Evolutionary conservation across 345 rosid genomes (phyloP).

Genomic region (Rubroshorea leprosula): DNA sequence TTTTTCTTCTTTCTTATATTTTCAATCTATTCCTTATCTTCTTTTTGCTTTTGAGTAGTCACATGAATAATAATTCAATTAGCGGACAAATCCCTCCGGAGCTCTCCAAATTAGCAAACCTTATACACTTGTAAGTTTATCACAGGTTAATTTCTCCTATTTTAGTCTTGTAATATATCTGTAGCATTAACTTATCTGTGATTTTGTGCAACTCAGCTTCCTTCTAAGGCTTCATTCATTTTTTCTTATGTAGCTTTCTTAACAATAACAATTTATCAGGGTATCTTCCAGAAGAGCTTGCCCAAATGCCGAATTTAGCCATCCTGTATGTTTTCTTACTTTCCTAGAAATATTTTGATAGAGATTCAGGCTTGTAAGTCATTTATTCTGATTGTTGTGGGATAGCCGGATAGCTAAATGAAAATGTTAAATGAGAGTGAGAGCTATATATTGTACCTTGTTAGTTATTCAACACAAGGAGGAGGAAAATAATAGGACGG

Average conservation of each 20-base stretch:
- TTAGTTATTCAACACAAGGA: too few relatives aligned
- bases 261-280: conserved; percentile 91
- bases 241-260: conserved; percentile 56
- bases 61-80: conserved; percentile 95
- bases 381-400: too few relatives aligned
- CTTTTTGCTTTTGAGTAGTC: conserved; percentile 48
- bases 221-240: neutral
- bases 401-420: too few relatives aligned
- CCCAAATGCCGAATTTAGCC: conserved; percentile 57
- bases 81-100: conserved; percentile 90
- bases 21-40: conserved; percentile 15
- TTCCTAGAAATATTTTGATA: too few relatives aligned
- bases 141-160: conserved; percentile 11
- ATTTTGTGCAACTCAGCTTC: conserved; percentile 7
- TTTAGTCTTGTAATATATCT: conserved; percentile 5
- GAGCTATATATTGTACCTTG: too few relatives aligned
- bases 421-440: too few relatives aligned
- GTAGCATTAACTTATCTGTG: neutral
- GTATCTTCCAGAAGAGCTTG: conserved; percentile 69
- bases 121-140: conserved; percentile 89
- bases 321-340: conserved; percentile 64
- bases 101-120: conserved; percentile 64
- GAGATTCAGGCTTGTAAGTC: too few relatives aligned
- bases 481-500: too few relatives aligned
- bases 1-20: conserved; percentile 7